These are phyloP conservation scores for Leccinum boreale DNA, from an alignment of 768 basidiomycete genomes.

Conservation along the genomic window DNA sequence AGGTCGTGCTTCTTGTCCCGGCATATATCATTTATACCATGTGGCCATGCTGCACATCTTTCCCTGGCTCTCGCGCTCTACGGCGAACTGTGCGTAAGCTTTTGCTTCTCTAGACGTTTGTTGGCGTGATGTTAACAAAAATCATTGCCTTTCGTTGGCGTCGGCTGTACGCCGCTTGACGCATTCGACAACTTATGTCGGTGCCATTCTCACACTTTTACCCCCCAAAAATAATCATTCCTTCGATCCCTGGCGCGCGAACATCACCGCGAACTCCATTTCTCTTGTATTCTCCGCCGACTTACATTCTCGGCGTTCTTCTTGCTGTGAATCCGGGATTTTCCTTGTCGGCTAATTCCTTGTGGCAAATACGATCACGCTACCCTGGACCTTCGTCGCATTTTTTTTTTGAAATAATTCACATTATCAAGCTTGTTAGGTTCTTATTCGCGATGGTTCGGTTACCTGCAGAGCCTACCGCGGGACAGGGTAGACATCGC, in stretches of 20 bases:
- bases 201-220: constrained; percentile 10
- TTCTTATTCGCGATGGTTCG: constrained; percentile 53
- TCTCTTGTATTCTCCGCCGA: constrained; percentile 15
- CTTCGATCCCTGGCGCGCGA: constrained; percentile 17
- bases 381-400: constrained; percentile 1
- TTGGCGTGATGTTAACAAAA: constrained; percentile 6
- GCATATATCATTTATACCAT: constrained; percentile 42
- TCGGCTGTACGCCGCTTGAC: constrained; percentile 14
- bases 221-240: constrained; percentile 17
- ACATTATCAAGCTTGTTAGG: constrained; percentile 43
- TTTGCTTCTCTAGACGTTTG: not conserved
- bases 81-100: constrained; percentile 53
- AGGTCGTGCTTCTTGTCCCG: constrained; percentile 49
- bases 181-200: constrained; percentile 4
- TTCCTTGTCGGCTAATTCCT: constrained; percentile 15
- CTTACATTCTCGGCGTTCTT: constrained; percentile 9
- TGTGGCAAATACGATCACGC: constrained; percentile 7
- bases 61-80: constrained; percentile 63
- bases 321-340: constrained; percentile 24
- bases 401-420: constrained; percentile 7
- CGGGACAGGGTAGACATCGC: constrained; percentile 50
- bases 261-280: constrained; percentile 16
- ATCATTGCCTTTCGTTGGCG: constrained; percentile 4
- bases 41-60: constrained; percentile 58
- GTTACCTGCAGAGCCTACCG: constrained; percentile 68